Evolutionary conservation across 805 yeast genomes (phyloP).

Genomic region (Kazachstania psychrophila): DNA sequence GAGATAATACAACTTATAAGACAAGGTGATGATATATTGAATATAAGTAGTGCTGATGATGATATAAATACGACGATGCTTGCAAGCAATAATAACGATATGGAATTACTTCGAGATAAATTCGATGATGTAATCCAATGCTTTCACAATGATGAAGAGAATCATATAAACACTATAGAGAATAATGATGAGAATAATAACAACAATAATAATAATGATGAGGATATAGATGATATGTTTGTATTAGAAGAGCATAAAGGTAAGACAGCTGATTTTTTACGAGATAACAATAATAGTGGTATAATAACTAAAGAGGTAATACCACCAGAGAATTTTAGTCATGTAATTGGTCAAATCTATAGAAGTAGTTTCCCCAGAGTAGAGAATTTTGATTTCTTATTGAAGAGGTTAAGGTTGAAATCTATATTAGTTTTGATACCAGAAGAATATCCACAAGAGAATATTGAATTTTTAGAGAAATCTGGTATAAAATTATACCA

Average conservation of each 20-base stretch:
- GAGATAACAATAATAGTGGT: constrained; percentile 1
- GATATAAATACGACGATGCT: too few species aligned
- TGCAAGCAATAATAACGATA: not conserved
- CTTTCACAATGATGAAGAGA: constrained; percentile 7
- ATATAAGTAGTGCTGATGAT: not conserved
- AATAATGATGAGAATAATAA: constrained; percentile 2
- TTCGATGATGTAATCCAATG: constrained; percentile 11
- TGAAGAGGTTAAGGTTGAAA: constrained; percentile 48
- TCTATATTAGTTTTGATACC: constrained; percentile 79
- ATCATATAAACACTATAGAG: not conserved
- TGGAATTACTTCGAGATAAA: constrained; percentile 5
- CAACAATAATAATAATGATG: constrained; percentile 15
- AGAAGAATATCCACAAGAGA: constrained; percentile 81
- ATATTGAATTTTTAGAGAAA: constrained; percentile 49
- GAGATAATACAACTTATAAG: constrained; percentile 3
- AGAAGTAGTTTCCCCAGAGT: constrained; percentile 84
- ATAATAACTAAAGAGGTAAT: constrained; percentile 14
- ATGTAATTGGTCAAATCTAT: constrained; percentile 69
- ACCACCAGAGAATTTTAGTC: constrained; percentile 88
- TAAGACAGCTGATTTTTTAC: constrained; percentile 9
- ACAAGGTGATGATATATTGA: constrained; percentile 1
- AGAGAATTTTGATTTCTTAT: constrained; percentile 67
- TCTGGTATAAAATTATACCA: constrained; percentile 67
- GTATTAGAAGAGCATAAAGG: constrained; percentile 16
- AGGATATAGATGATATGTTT: constrained; percentile 16